These are phyloP conservation scores for Lentinula raphanica DNA, from an alignment of 768 basidiomycete species.

Conservation along the genomic window DNA sequence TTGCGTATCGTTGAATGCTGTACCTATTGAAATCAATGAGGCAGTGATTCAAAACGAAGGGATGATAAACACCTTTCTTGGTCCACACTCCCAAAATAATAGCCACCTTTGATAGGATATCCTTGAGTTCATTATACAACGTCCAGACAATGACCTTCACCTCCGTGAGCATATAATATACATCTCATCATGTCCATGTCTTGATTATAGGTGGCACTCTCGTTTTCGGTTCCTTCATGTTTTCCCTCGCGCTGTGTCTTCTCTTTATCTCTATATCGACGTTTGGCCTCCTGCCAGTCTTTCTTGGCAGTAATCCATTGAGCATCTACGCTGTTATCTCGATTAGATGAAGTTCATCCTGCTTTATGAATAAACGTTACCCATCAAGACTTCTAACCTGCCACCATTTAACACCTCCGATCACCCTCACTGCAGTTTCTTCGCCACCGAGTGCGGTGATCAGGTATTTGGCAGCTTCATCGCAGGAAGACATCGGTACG, in stretches of 20 bases:
- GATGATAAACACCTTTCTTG: constrained; percentile 52
- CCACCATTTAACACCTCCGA: constrained; percentile 97
- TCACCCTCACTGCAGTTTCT: constrained; percentile 57
- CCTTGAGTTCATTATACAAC: neutral
- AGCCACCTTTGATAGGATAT: constrained; percentile 62
- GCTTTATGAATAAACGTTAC: constrained; percentile 32
- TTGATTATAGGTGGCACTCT: constrained; percentile 44
- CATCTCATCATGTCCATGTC: constrained; percentile 84
- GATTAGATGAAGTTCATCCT: constrained; percentile 6
- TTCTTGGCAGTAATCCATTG: constrained; percentile 88
- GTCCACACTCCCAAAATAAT: constrained; percentile 78
- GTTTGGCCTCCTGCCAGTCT: constrained; percentile 71
- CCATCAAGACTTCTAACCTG: constrained; percentile 84
- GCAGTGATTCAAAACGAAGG: constrained; percentile 1
- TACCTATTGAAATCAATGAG: constrained; percentile 35
- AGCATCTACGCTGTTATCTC: constrained; percentile 59
- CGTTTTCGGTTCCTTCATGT: constrained; percentile 11
- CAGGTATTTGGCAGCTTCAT: constrained; percentile 66
- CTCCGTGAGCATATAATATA: constrained; percentile 78
- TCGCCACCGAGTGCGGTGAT: constrained; percentile 84
- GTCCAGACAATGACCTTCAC: constrained; percentile 27
- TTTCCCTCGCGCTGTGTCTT: constrained; percentile 21
- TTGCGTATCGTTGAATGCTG: constrained; percentile 76
- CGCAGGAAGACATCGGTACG: constrained; percentile 72
- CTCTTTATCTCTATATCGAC: constrained; percentile 44